Percentiles rank a stretch among this genome's conserved stretches.
phyloP scores from a whole-genome alignment of 495 filamentous ascomycete genomes.

The Neurospora pannonica region DNA sequence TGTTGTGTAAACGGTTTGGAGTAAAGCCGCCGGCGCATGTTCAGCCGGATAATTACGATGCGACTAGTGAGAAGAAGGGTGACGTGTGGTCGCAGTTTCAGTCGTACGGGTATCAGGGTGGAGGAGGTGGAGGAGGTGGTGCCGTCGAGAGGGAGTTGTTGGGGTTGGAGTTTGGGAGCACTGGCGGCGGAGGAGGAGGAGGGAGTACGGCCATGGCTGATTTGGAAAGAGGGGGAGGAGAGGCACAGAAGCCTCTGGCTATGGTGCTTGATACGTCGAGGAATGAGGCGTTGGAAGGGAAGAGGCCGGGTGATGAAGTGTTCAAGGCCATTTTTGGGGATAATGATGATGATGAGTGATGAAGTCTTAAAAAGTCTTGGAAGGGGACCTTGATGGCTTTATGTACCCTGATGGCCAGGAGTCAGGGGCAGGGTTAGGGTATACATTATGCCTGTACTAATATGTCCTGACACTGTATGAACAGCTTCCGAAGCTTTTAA shows the following conservation, averaged over 20 bases:
- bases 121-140: neutral
- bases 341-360: slow-evolving; percentile 61
- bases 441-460: accelerated
- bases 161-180: slow-evolving; percentile 2
- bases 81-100: slow-evolving; percentile 27
- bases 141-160: slow-evolving; percentile 1
- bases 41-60: slow-evolving; percentile 44
- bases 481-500: neutral
- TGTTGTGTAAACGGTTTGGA: slow-evolving; percentile 90
- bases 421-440: neutral
- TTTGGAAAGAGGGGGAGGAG: neutral
- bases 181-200: slow-evolving; percentile 12
- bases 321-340: slow-evolving; percentile 93
- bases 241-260: neutral
- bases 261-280: slow-evolving; percentile 57
- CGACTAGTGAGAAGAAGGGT: slow-evolving; percentile 22
- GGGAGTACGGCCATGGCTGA: slow-evolving; percentile 19
- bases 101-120: slow-evolving; percentile 1
- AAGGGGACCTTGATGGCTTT: neutral
- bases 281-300: slow-evolving; percentile 80
- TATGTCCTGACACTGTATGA: neutral
- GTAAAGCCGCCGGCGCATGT: slow-evolving; percentile 69
- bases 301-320: slow-evolving; percentile 77
- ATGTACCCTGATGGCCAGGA: neutral
- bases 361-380: neutral